Conservation (phyloP, 306 rosid genomes). For the Begonia peltatifolia region DNA sequence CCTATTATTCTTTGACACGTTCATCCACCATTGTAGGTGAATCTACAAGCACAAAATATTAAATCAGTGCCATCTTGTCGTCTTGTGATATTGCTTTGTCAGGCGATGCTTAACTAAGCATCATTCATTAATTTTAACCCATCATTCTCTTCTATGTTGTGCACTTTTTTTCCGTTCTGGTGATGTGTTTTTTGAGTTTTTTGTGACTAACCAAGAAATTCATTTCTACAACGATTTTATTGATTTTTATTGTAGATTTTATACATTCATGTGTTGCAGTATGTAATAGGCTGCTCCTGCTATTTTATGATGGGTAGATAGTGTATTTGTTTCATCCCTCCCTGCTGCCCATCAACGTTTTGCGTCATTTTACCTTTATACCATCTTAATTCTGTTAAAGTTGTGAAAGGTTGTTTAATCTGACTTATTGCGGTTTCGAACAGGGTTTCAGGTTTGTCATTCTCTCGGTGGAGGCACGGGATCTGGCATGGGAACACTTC, state of each 20-base stretch:
- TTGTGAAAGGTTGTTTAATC: not conserved
- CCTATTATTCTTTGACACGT: not conserved
- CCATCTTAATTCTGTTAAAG: not conserved
- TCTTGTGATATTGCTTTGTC: not conserved
- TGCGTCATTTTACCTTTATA: not conserved
- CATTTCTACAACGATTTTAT: not conserved
- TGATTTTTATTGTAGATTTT: not conserved
- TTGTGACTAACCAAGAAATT: not conserved
- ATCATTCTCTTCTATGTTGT: not conserved
- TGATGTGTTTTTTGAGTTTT: not conserved
- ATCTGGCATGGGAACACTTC: slow-evolving; percentile 48
- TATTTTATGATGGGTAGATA: not conserved
- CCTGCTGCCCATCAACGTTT: not conserved
- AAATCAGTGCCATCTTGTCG: not conserved
- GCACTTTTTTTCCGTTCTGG: not conserved
- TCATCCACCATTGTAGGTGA: not conserved
- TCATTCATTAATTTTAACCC: not conserved
- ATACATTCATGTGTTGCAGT: not conserved
- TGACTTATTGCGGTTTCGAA: not conserved
- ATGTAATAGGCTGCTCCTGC: not conserved
- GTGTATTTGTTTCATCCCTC: not conserved
- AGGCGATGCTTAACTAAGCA: not conserved
- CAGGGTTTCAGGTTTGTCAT: slow-evolving; percentile 46
- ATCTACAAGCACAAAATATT: not conserved
- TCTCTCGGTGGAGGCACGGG: slow-evolving; percentile 49